These are phyloP conservation scores for Hygrocybe punicea DNA, from an alignment of 768 basidiomycete genomes.

Conservation along the genomic window DNA sequence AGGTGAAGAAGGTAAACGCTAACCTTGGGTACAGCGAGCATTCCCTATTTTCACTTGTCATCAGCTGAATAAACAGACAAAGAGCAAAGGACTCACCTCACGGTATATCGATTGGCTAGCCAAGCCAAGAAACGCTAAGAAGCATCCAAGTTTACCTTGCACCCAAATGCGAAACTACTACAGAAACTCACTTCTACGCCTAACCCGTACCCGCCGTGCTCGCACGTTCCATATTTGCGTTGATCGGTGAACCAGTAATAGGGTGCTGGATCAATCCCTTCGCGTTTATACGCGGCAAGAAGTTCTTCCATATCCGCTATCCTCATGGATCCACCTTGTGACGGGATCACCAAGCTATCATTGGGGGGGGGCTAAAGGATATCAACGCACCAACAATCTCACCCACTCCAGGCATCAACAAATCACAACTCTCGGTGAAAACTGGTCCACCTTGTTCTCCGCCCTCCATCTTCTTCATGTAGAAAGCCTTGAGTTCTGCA, in stretches of 20 bases:
- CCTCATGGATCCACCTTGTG: conserved; percentile 81
- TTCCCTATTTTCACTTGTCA: conserved; percentile 47
- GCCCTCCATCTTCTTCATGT: conserved; percentile 85
- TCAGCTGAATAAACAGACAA: not conserved
- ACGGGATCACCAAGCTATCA: conserved; percentile 5
- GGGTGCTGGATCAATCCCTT: conserved; percentile 82
- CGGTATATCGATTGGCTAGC: conserved; percentile 88
- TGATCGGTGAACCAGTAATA: conserved; percentile 99
- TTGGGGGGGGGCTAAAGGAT: no score
- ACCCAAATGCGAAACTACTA: not conserved
- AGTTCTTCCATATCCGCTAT: conserved; percentile 83
- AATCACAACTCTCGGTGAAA: conserved; percentile 93
- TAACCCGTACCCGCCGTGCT: conserved; percentile 96
- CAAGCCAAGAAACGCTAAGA: conserved; percentile 89
- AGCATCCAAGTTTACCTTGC: not conserved
- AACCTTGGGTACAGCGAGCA: conserved; percentile 90
- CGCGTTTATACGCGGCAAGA: conserved; percentile 82
- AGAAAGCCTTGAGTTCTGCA: conserved; percentile 91
- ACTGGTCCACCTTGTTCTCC: conserved; percentile 46
- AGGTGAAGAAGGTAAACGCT: conserved; percentile 4
- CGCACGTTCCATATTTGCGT: conserved; percentile 96
- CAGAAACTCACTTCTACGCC: conserved; percentile 71
- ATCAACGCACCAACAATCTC: conserved; percentile 84
- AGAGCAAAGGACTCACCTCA: conserved; percentile 30
- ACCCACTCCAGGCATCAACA: conserved; percentile 97